phyloP scores from a whole-genome alignment of 805 yeast genomes.

The Nakazawaea pomicola region DNA sequence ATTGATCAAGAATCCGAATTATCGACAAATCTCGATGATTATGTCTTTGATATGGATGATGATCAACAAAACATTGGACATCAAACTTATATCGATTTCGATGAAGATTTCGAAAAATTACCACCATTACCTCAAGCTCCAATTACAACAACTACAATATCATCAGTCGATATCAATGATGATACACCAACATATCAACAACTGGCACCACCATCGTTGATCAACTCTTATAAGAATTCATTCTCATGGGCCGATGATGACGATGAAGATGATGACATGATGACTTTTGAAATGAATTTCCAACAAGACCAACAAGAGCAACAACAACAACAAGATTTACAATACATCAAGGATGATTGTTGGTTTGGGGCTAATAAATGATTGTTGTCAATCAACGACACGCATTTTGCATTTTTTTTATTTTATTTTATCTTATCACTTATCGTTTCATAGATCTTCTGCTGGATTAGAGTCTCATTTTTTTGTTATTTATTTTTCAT shows the following conservation, averaged over 20 bases:
- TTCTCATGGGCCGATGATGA: constrained; percentile 13
- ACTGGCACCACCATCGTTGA: constrained; percentile 7
- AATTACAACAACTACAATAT: too few species aligned
- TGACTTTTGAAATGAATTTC: constrained; percentile 2
- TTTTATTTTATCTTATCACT: too few species aligned
- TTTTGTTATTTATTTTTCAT: too few species aligned
- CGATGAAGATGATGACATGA: neutral
- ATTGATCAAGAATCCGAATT: constrained; percentile 2
- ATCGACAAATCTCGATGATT: constrained; percentile 1
- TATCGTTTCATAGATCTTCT: too few species aligned
- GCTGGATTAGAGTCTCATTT: too few species aligned
- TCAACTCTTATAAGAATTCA: constrained; percentile 3
- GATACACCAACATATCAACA: neutral
- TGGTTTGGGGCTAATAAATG: too few species aligned
- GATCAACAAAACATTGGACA: neutral
- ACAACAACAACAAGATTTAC: constrained; percentile 6
- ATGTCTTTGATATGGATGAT: constrained; percentile 5
- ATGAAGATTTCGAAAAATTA: too few species aligned
- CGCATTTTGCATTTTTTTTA: too few species aligned
- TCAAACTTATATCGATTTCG: neutral
- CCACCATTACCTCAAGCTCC: too few species aligned
- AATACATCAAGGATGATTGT: constrained; percentile 2
- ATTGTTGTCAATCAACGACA: too few species aligned
- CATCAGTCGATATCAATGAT: neutral
- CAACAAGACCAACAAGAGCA: too few species aligned